These are phyloP conservation scores for Puccinia polysora DNA, from an alignment of 1,284 basidiomycete species.

Conservation along the genomic window DNA sequence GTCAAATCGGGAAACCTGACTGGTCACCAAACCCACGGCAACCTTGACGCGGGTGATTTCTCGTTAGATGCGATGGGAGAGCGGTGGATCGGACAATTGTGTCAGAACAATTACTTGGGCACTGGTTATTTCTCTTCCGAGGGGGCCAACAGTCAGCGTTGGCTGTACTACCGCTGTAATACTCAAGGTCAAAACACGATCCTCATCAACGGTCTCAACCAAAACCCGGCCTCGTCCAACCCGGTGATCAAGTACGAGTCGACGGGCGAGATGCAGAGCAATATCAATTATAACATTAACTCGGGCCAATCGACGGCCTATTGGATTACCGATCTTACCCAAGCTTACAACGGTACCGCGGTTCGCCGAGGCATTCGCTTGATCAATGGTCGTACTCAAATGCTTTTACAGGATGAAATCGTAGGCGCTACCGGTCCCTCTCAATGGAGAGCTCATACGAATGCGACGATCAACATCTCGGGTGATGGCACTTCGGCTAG, in stretches of 20 bases:
- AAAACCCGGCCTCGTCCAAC: conserved; percentile 63
- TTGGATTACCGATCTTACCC: conserved; percentile 73
- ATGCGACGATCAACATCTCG: conserved; percentile 60
- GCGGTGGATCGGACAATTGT: conserved; percentile 93
- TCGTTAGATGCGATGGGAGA: conserved; percentile 89
- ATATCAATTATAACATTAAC: conserved; percentile 61
- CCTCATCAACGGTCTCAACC: conserved; percentile 71
- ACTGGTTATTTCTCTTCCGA: conserved; percentile 51
- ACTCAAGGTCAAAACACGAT: conserved; percentile 97
- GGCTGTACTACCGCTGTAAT: conserved; percentile 90
- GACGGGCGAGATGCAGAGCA: conserved; percentile 69
- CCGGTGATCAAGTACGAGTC: conserved; percentile 62
- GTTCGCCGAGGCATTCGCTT: conserved; percentile 81
- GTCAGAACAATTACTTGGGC: conserved; percentile 74
- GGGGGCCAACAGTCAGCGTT: conserved; percentile 65
- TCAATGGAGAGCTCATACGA: conserved; percentile 95
- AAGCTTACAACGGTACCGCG: conserved; percentile 69
- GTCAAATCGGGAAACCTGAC: conserved; percentile 77
- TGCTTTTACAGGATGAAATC: conserved; percentile 62
- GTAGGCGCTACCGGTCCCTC: conserved; percentile 55
- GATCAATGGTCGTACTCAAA: conserved; percentile 79
- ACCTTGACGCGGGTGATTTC: conserved; percentile 81
- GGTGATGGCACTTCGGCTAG: conserved; percentile 46
- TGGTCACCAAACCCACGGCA: conserved; percentile 84
- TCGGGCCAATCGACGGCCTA: conserved; percentile 71